Conservation (phyloP, 352 stramenopile genomes). For the Thalassiosira mediterranea region DNA sequence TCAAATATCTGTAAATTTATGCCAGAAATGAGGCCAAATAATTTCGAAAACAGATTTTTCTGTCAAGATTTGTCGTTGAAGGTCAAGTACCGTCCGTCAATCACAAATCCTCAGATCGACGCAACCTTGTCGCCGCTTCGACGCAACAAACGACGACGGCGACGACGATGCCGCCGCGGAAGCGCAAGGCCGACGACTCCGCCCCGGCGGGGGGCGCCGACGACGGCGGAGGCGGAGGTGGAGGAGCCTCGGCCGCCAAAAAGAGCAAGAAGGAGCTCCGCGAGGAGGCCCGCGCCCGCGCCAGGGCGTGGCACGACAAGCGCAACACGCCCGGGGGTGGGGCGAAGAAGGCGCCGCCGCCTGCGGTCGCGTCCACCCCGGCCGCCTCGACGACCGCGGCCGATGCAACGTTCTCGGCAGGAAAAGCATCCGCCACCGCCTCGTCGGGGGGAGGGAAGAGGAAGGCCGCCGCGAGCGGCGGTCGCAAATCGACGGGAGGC, state of each 20-base stretch:
- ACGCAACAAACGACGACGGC: no score
- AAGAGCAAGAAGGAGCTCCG: constrained; percentile 35
- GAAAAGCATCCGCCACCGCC: not conserved
- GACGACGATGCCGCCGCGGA: constrained; percentile 33
- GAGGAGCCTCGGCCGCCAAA: constrained; percentile 17
- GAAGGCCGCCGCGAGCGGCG: not conserved
- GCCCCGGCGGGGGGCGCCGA: not conserved
- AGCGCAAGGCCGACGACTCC: constrained; percentile 29
- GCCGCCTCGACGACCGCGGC: not conserved
- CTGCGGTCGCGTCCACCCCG: not conserved
- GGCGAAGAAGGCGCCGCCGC: not conserved
- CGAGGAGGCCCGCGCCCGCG: constrained; percentile 5
- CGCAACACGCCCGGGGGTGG: not conserved
- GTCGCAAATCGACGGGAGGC: constrained; percentile 4
- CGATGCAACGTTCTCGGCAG: constrained; percentile 2
- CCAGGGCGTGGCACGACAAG: constrained; percentile 18
- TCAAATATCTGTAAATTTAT: no score
- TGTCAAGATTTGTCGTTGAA: no score
- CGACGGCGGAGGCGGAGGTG: not conserved
- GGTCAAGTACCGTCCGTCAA: no score
- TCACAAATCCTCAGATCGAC: not conserved
- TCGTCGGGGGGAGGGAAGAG: not conserved
- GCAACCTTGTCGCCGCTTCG: no score
- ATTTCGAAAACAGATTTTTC: no score
- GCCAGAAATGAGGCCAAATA: no score